Base-by-base conservation (phyloP, 352 stramenopile genomes). In the Pythium dissotocum region DNA sequence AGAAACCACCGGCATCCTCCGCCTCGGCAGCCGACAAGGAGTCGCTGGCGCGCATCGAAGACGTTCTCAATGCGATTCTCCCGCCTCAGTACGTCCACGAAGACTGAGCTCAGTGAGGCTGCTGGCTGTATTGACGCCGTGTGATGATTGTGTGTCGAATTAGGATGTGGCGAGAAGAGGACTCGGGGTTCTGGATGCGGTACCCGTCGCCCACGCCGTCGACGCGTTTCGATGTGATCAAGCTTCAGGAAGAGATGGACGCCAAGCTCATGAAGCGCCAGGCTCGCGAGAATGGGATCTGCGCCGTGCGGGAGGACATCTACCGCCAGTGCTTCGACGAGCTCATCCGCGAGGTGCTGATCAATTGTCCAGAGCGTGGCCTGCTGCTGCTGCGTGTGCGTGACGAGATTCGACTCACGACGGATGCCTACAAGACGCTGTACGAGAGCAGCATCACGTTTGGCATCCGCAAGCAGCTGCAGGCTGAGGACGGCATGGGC, bases 401-500 rank as follows among this genome's bases (percentile, higher is more conserved):
- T 7, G 93, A 98, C 80, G 95, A 98, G 72, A 90, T 97, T 26
- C 85, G 87, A 32, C 95, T 98, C 71, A 97, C 94, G 0, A 97
- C 96, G 10, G 95, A 98, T 63, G 95, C 94, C 4, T 98, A 98
- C 85, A 98, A 98, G 76, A 98, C 90, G 30, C 77, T 98, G 26
- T 98, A 97, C 74, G 92, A 98, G 66, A 97, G 85, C 72, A 96
- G 82, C 75, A 88, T 98, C 18, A 95, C 83, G 14, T 98, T 98
- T 63, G 94, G 93, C 21, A 88, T 98, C 7, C 90, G 93, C 68
- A 98, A 98, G 76, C 93, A 98, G 73, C 70, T 98, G 46, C 90
- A 97, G 63, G 93, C 90, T 18, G 95, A 98, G 69, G 89, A 97
- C 8, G 95, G 94, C 28, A 97, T 98, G 80, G 82, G 70, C 5